Percentiles rank a stretch among this genome's conserved stretches.
These are phyloP conservation scores for Artomyces pyxidatus DNA, from an alignment of 768 basidiomycete species.

Conservation along the genomic window DNA sequence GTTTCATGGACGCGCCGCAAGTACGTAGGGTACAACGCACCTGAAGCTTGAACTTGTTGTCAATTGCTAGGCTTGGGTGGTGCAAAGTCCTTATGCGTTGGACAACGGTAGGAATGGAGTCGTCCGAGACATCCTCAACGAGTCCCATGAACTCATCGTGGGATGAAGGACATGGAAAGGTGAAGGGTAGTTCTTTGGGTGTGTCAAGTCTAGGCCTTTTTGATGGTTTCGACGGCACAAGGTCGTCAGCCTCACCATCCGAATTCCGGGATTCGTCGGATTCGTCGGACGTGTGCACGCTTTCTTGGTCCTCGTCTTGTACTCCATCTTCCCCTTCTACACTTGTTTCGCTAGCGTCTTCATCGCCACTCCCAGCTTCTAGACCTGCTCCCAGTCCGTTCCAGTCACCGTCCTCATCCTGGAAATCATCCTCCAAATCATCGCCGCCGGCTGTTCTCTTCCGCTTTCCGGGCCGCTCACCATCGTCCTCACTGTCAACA, in stretches of 20 bases:
- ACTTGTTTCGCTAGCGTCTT: constrained; percentile 15
- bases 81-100: constrained; percentile 87
- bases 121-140: constrained; percentile 58
- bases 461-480: constrained; percentile 40
- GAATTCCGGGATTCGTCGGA: constrained; percentile 31
- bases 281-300: constrained; percentile 24
- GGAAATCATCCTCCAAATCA: constrained; percentile 87
- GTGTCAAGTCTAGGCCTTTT: neutral
- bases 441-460: constrained; percentile 61
- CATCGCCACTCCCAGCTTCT: constrained; percentile 17
- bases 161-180: constrained; percentile 78
- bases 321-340: constrained; percentile 25
- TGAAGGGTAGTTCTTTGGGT: constrained; percentile 74
- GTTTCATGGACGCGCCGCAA: no score
- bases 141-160: constrained; percentile 91
- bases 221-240: constrained; percentile 20
- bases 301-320: constrained; percentile 24
- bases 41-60: constrained; percentile 90
- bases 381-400: constrained; percentile 27
- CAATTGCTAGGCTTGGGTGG: constrained; percentile 86
- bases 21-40: no score
- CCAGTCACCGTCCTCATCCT: constrained; percentile 20
- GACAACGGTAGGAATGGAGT: constrained; percentile 70
- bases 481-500: constrained; percentile 57
- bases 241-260: constrained; percentile 31